Base-by-base conservation (phyloP, 257 asterid genomes). In the Perilla frutescens region DNA sequence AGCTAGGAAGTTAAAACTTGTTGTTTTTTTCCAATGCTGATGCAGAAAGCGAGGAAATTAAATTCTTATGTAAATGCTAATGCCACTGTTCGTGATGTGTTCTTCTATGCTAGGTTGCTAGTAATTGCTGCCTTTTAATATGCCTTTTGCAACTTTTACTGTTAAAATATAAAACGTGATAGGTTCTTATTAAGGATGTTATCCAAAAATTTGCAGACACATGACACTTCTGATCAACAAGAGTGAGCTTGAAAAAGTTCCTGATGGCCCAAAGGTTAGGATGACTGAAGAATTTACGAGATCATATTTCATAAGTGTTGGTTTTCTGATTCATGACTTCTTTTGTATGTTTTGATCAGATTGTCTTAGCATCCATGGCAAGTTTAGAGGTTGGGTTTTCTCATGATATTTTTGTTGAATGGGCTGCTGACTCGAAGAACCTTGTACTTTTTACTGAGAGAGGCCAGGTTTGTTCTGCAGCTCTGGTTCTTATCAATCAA, bases 341-440 rank as follows among this genome's bases (percentile, higher is more conserved):
- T 20, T 56, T 77, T 34, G 40, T 72, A 58, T 37, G 10, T 76
- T 73, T 64, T 66, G 67, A 78, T 68, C 85, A 94, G 99, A 91
- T 94, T 73, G 97, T 95, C 79, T 84, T 95, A 54, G 93, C 97
- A 71, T 95, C 98, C 79, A 92, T 95, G 98, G 99, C 87, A 75
- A 95, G 99, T 81, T 84, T 95, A 76, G 99, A 95, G 87, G 88
- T 86, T 70, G 99, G 99, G 64, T 92, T 92, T 84, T 84, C 99
- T 32, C 99, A 95, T 77, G 99, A 95, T 73, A 84, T 95, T 66
- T 95, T 95, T 79, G 96, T 92, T 75, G 99, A 95, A 50, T 95
- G 99, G 98, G 98, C 98, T 77, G 87, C 90, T 65, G 98, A 92
- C 84, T n/a, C 81, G n/a, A 95, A 84, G 88, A 95, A 95, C 86